Evolutionary conservation across 2,329 filamentous ascomycete species (phyloP).

Genomic region (Claviceps citrina): DNA sequence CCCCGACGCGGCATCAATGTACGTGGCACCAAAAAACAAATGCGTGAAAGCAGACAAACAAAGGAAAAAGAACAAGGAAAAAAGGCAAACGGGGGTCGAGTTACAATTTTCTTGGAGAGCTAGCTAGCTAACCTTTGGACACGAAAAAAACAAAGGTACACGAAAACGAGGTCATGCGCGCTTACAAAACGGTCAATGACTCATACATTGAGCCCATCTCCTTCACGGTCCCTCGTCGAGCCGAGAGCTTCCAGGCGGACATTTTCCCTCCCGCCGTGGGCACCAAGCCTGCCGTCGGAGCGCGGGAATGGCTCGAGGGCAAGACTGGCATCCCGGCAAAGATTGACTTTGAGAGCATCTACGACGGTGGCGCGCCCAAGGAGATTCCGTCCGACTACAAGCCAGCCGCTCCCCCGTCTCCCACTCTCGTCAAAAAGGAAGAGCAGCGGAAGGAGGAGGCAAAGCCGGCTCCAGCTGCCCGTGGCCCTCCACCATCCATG

Average conservation of each 20-base stretch:
- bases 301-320: constrained; percentile 72
- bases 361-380: constrained; percentile 66
- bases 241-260: constrained; percentile 91
- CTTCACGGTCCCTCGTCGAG: constrained; percentile 86
- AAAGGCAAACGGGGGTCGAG: no score
- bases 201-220: constrained; percentile 89
- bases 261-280: constrained; percentile 84
- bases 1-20: constrained; percentile 90
- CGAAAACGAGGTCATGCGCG: constrained; percentile 90
- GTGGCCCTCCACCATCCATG: constrained; percentile 48
- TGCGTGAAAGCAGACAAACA: not conserved
- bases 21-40: constrained; percentile 14
- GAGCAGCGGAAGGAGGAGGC: constrained; percentile 22
- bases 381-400: constrained; percentile 61
- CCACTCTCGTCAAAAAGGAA: constrained; percentile 27
- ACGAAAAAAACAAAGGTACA: no score
- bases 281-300: constrained; percentile 62
- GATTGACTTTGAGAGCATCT: constrained; percentile 84
- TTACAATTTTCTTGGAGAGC: no score
- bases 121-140: constrained; percentile 12
- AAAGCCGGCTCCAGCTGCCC: constrained; percentile 29
- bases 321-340: constrained; percentile 76
- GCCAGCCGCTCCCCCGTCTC: constrained; percentile 28
- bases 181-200: constrained; percentile 95
- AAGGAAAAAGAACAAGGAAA: not conserved